Evolutionary conservation across 1,284 basidiomycete species (phyloP).

Genomic region (Nidula niveotomentosa): DNA sequence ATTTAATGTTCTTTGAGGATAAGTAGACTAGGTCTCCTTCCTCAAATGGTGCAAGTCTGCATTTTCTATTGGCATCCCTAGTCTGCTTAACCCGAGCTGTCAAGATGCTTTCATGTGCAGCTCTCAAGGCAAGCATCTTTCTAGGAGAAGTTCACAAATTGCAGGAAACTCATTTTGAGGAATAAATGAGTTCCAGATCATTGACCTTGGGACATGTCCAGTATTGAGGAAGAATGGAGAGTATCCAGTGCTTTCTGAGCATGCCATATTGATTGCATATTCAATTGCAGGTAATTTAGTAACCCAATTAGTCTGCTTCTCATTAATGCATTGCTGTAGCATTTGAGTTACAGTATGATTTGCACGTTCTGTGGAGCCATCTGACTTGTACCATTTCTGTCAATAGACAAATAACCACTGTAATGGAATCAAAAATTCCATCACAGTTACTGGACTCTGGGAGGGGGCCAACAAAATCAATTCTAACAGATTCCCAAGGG

Average conservation of each 20-base stretch:
- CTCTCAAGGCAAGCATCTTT: too few species aligned
- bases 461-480: slow-evolving; percentile 44
- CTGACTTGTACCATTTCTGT: slow-evolving; percentile 31
- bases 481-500: slow-evolving; percentile 36
- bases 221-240: slow-evolving; percentile 29
- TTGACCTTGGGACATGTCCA: slow-evolving; percentile 16
- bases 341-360: slow-evolving; percentile 38
- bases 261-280: slow-evolving; percentile 28
- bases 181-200: slow-evolving; percentile 23
- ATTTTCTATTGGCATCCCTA: slow-evolving; percentile 20
- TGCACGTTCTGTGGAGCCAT: slow-evolving; percentile 37
- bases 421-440: not conserved
- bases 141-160: slow-evolving; percentile 17
- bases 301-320: slow-evolving; percentile 37
- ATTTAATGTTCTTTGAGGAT: slow-evolving; percentile 24
- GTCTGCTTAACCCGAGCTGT: slow-evolving; percentile 24
- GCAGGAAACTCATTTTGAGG: slow-evolving; percentile 17
- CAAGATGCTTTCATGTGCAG: slow-evolving; percentile 28
- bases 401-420: not conserved
- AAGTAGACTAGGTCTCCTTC: slow-evolving; percentile 26
- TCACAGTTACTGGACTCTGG: slow-evolving; percentile 16
- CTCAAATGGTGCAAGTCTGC: slow-evolving; percentile 12
- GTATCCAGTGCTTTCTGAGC: slow-evolving; percentile 19
- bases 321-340: slow-evolving; percentile 27
- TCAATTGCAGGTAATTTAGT: slow-evolving; percentile 31